Evolutionary conservation across 2,329 filamentous ascomycete species (phyloP).

Genomic region (Gremmenia infestans): DNA sequence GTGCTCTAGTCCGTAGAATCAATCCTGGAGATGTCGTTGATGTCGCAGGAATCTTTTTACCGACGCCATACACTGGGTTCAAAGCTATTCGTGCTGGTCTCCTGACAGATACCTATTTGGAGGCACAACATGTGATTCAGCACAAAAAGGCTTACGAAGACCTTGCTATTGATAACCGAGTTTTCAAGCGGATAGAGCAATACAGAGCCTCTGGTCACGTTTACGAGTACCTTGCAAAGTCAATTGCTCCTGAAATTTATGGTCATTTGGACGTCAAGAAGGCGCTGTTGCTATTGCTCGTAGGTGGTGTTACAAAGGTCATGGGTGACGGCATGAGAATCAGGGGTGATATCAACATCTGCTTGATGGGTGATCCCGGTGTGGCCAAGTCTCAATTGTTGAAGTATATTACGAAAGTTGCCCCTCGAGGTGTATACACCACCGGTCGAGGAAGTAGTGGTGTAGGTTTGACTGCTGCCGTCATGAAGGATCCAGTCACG

Average conservation of each 20-base stretch:
- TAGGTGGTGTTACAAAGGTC: constrained; percentile 92
- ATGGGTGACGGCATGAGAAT: constrained; percentile 99
- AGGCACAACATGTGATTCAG: constrained; percentile 88
- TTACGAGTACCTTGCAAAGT: constrained; percentile 92
- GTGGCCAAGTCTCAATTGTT: constrained; percentile 97
- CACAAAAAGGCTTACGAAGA: constrained; percentile 98
- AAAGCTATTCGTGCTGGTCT: constrained; percentile 93
- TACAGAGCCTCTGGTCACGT: constrained; percentile 83
- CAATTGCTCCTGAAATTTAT: constrained; percentile 95
- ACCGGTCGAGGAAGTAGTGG: constrained; percentile 78
- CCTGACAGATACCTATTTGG: constrained; percentile 94
- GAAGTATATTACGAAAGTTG: constrained; percentile 98
- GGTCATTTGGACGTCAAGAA: constrained; percentile 98
- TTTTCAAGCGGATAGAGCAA: constrained; percentile 79
- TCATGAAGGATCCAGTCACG: constrained; percentile 75
- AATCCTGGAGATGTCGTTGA: constrained; percentile 95
- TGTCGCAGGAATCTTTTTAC: constrained; percentile 90
- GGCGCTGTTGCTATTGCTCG: constrained; percentile 87
- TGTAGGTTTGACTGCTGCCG: constrained; percentile 75
- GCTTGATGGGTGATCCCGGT: constrained; percentile 98
- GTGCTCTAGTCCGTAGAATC: constrained; percentile 76
- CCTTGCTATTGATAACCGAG: constrained; percentile 74
- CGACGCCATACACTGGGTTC: constrained; percentile 98
- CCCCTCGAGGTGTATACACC: constrained; percentile 79
- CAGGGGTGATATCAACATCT: constrained; percentile 97